Base-by-base conservation (phyloP, 169 alveolate species). In the Cryptosporidium xiaoi region DNA sequence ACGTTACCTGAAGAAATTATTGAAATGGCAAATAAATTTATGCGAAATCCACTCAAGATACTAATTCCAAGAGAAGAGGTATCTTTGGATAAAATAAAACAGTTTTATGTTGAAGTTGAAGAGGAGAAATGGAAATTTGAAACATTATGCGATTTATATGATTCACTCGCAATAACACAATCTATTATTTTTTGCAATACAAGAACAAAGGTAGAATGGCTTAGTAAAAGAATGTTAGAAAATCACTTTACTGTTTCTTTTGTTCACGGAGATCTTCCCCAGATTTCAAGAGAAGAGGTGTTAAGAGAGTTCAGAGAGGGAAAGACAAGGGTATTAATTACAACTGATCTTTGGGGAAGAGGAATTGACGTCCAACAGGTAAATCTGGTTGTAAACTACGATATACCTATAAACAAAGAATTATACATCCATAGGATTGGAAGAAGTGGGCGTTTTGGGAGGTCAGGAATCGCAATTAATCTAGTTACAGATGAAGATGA, bases 291-390 rank as follows among this genome's bases (percentile, higher is more conserved):
- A 84, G 99, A 98, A 93, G 96, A 97, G 82, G 97, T 97, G 71
- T 96, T 98, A 99, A 94, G 95, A 68, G 98, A 97, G 82, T 98
- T 97, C 92, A 93, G 99, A 82, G 92, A 95, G 56, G 99, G 99
- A 16, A 93, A 96, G 64, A 93, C 98, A 51, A 92, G 99, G 83
- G 99, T 98, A 44, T 90, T 98, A 85, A 97, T 98, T 56, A 96
- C 99, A 33, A 98, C 99, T 46, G 99, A 98, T 94, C 94, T 98
- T 48, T 98, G 99, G 99, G 99, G 99, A 44, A 96, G 99, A 83
- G 99, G 99, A 44, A 94, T 99, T 60, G 99, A 98, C 93, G 99
- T 99, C 51, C 98, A 98, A 93, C 99, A 98, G 92, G 98, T 97
- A 29, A 96, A 99, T 10, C 92, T 98, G 82, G 99, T 98, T 64